Conservation (phyloP, 495 filamentous ascomycete species). For the Hypoxylon intermedium region DNA sequence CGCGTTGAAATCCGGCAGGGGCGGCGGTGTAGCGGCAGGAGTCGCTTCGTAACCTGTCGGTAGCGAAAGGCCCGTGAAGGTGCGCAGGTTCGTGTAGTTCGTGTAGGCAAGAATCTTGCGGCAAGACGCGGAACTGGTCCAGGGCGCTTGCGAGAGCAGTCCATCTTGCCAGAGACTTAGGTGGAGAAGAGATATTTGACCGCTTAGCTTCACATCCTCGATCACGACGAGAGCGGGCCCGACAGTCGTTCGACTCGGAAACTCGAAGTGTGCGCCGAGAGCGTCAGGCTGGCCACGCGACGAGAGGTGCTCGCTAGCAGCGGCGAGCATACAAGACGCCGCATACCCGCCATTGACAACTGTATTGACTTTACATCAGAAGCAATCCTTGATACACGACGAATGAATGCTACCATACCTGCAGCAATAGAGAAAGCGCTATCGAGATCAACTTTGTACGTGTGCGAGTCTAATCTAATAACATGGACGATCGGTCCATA, state of each 20-base stretch:
- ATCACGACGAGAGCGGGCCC: constrained; percentile 70
- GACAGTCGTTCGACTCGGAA: constrained; percentile 69
- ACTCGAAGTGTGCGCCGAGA: constrained; percentile 73
- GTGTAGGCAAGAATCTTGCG: constrained; percentile 63
- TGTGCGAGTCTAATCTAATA: background rate
- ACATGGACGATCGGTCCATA: background rate
- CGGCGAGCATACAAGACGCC: constrained; percentile 65
- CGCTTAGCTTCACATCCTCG: constrained; percentile 75
- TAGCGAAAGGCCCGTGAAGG: constrained; percentile 65
- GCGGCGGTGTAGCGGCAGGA: constrained; percentile 50
- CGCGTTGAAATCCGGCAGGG: constrained; percentile 50
- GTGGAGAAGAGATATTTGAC: constrained; percentile 73
- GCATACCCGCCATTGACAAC: constrained; percentile 88
- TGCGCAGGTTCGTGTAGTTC: constrained; percentile 66
- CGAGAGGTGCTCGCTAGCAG: constrained; percentile 67
- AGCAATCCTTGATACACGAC: background rate
- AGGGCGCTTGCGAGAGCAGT: constrained; percentile 40
- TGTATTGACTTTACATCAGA: constrained; percentile 35
- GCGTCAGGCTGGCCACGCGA: constrained; percentile 67
- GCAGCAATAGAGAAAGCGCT: background rate
- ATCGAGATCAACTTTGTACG: background rate
- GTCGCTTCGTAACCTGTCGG: constrained; percentile 55
- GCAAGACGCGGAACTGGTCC: constrained; percentile 36
- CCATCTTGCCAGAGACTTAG: constrained; percentile 62
- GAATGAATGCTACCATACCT: constrained; percentile 1